A percentile compares a stretch with the other conserved stretches of the same genome.
Conservation (phyloP, 345 rosid genomes). For the Mallotus nudiflorus region DNA sequence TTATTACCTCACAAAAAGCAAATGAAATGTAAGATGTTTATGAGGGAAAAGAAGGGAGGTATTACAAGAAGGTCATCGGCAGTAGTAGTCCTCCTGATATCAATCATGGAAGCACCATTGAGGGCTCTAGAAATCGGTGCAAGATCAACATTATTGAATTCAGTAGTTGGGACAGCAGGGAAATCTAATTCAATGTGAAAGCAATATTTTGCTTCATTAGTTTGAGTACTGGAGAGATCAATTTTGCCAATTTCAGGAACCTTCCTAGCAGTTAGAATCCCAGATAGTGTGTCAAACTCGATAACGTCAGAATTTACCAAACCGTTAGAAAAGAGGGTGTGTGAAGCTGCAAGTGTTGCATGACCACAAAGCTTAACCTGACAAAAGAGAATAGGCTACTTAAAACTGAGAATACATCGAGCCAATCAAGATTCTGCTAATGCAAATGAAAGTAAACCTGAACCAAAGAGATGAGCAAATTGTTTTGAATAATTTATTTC, state of each 20-base stretch:
- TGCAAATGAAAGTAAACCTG: background rate
- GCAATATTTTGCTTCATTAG: conserved; percentile 32
- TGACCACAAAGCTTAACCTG: conserved; percentile 87
- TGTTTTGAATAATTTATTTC: background rate
- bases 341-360: conserved; percentile 84
- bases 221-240: conserved; percentile 20
- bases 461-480: background rate
- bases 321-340: conserved; percentile 53
- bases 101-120: conserved; percentile 47
- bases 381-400: conserved; percentile 6
- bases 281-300: conserved; percentile 69
- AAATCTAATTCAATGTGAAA: conserved; percentile 57
- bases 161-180: conserved; percentile 41
- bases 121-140: conserved; percentile 49
- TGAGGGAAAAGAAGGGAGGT: background rate
- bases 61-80: conserved; percentile 50
- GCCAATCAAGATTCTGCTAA: background rate
- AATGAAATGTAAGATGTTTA: background rate
- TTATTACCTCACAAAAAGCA: background rate
- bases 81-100: conserved; percentile 47
- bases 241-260: conserved; percentile 29
- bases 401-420: background rate
- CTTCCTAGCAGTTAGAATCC: conserved; percentile 63
- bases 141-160: conserved; percentile 32
- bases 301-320: conserved; percentile 48